Base-by-base conservation (phyloP, 2,329 filamentous ascomycete genomes). In the Pyricularia sp. region DNA sequence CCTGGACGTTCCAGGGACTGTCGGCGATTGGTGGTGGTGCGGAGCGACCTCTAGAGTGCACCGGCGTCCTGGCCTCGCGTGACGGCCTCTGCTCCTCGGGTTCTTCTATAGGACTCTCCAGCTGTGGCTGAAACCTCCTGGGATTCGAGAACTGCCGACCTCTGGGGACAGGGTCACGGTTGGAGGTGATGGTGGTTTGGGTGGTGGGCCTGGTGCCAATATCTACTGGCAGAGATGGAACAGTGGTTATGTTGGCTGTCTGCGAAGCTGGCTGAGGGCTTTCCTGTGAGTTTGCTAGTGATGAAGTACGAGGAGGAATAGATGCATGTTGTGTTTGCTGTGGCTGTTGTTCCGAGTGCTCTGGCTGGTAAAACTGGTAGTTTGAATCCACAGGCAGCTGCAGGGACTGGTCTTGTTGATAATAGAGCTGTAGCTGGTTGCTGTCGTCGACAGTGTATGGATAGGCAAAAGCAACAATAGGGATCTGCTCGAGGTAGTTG, bases 21-120 rank as follows among this genome's bases (percentile, higher is more conserved):
- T 81, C 80, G 65, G 81, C 82, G 64, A 82, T 75, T 0, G 81
- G 81, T 2, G 84, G 82, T 17, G 83, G 83, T 7, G 83, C 84
- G 3, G 84, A 85, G 30, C 77, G 78, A 28, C 83, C 83, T 33
- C 84, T 79, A 68, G 82, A 81, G 65, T 81, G 78, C 50, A 59
- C 25, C 10, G 79, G 78, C 6, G 76, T 71, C 36, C 75, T 71
- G 2, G 73, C 72, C 10, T 73, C 72, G 11, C 76, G 73, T 23
- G 76, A 74, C 9, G 69, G 69, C 25, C 76, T 74, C 12, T 73
- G 71, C 55, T 74, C 71, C 20, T 70, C 71, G 55, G 69, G 50
- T 20, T 42, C 26, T 14, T 31, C 68, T 55, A 70, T 63, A 66
- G 70, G 64, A 69, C n/a, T 69, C 71, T 70, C 65, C 69, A 23